Base-by-base conservation (phyloP, 75 land plant species). In the Picea glauca region DNA sequence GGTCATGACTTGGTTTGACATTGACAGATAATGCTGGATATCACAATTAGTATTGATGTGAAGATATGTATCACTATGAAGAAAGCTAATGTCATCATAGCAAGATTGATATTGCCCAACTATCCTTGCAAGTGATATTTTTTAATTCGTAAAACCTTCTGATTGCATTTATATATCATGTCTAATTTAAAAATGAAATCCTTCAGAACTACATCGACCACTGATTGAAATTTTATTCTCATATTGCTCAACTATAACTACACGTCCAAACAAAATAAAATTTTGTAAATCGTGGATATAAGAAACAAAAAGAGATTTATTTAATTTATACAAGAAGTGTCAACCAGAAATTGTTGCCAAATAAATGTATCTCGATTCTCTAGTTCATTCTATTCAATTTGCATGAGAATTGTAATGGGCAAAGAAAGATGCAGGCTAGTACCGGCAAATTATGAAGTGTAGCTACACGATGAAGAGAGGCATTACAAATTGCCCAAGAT, bases 381-480 rank as follows among this genome's bases (percentile, higher is more conserved):
- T 63, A 21, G 20, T 23, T 56, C 65, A 76, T 33, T 57, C 17
- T 6, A 76, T 30, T 76, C 7, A 58, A 20, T 20, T 23, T 75
- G 6, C 7, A 58, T 58, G 32, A 46, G 26, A 60, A 11, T 3
- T 60, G 20, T 7, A 40, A 57, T 2, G n/a, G 33, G 77, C n/a
- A 76, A 58, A 26, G 35, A 60, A 32, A 11, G 3, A 66, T n/a
- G 32, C 72, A 23, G n/a, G 56, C 43, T 20, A 43, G 15, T 65
- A 95, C 98, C 88, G 93, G 93, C 77, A 98, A 75, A 11, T 82
- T 86, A 50, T 85, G 83, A 33, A 68, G 64, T 15, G 88, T 85
- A 75, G 98, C 99, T 76, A 93, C 77, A 73, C 79, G 80, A 86
- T 95, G 98, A 21, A 98, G 89, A 0, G 89, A 85, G 60, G 93